These are phyloP conservation scores for Massarina eburnea DNA, from an alignment of 2,329 filamentous ascomycete genomes.

Conservation along the genomic window DNA sequence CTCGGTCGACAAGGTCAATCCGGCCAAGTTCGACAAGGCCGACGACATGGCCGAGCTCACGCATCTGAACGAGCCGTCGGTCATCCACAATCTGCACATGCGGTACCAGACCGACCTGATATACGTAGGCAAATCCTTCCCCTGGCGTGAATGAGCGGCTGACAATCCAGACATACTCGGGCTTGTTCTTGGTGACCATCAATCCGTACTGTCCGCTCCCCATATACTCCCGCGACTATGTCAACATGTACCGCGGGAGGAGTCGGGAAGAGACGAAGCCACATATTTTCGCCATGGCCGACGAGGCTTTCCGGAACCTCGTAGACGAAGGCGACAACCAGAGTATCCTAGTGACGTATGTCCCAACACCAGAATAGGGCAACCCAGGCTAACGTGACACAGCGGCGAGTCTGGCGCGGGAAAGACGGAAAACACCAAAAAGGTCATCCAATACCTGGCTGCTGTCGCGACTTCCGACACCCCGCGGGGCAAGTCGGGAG, in stretches of 20 bases:
- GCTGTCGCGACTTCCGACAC: conserved; percentile 87
- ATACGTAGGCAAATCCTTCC: conserved; percentile 56
- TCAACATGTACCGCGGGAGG: conserved; percentile 96
- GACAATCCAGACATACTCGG: conserved; percentile 77
- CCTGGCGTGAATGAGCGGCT: neutral
- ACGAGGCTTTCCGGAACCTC: conserved; percentile 92
- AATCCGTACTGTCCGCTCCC: conserved; percentile 95
- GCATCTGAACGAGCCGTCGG: conserved; percentile 95
- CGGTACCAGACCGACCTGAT: conserved; percentile 95
- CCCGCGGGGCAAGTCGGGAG: conserved; percentile 60
- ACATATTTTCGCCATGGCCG: conserved; percentile 97
- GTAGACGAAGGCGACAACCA: conserved; percentile 96
- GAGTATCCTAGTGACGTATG: conserved; percentile 88
- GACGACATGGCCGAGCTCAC: conserved; percentile 99
- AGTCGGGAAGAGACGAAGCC: conserved; percentile 92
- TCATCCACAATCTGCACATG: conserved; percentile 94
- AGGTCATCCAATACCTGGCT: conserved; percentile 97
- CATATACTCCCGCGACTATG: conserved; percentile 94
- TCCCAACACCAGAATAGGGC: conserved; percentile 9
- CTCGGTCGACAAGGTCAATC: conserved; percentile 97
- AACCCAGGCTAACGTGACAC: conserved; percentile 17
- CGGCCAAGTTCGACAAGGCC: conserved; percentile 98
- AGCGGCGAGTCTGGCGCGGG: conserved; percentile 93
- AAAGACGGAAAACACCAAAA: conserved; percentile 99
- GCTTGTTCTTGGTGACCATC: conserved; percentile 92